Evolutionary conservation across 805 yeast genomes (phyloP), one percentile per base, ranked within the genome.

Genomic region (Isabelozyma rhagii): DNA sequence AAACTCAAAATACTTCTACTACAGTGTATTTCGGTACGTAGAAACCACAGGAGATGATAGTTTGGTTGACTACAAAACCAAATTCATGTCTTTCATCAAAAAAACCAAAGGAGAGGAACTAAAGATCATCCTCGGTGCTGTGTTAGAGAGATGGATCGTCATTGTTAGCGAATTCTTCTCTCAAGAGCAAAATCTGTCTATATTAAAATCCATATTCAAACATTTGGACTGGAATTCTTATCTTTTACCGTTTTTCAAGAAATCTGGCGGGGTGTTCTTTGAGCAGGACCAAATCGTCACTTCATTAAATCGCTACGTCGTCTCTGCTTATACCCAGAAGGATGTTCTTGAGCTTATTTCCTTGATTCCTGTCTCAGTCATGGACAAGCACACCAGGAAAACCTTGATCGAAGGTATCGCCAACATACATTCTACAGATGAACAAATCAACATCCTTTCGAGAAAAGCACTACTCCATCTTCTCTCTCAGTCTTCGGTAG

Each of bases 111-210:
- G 25, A 6, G 13, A 14, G 17, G 45, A 43, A 13, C 43, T 43
- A 8, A 15, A 40, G 3, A 42, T 45, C 13, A 47, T 74, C 0
- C 17, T 55, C 3, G 28, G 43, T 1, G 48, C 51, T 11, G 46
- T 64, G 1, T 72, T 83, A 46, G 44, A 57, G 8, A 78, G 89
- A 56, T 86, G 90, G 90, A 57, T 75, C 39, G 77, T 84, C 0
- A 51, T 85, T 0, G 48, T 76, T 40, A 69, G 80, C 55, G 44
- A 50, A 5, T 53, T 66, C 43, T 71, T 78, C 55, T 39, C 63
- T 0, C 51, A 57, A 11, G 58, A 64, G 0, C 62, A 70, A 5
- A 55, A 79, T 4, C 43, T 55, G 1, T 3, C 36, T 2, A 41
- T 81, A 4, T 58, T 76, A 1, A 42, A 52, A 0, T n/a, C 55